Evolutionary conservation across 83 land plant species (phyloP), one percentile per base, ranked within the genome.

Genomic region (Isoetes engelmannii): DNA sequence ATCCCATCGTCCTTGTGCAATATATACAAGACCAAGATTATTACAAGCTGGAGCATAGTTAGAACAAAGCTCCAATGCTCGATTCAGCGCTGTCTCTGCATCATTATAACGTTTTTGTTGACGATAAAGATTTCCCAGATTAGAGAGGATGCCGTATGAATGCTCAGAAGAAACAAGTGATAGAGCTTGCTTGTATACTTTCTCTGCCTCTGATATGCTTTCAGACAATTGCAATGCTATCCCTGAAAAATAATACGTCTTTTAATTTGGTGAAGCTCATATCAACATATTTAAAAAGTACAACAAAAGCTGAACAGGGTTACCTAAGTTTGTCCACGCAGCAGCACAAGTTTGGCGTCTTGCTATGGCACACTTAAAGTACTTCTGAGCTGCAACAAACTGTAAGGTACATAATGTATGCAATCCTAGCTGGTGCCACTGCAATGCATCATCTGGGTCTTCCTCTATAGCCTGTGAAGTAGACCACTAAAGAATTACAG

Each of bases 311-410:
- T n/a, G n/a, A n/a, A n/a, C 13, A 51, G 15, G 13, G 3, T 19
- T 79, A 90, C 96, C 96, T 63, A 90, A 82, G 76, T 90, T 90
- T 53, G 92, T 82, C 96, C 96, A 90, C 15, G 84, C 83, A 65
- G 70, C 79, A 53, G 80, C 74, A 69, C 78, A 87, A 5, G 79
- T 78, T 45, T 62, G 76, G 4, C 69, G 75, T 41, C 82, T 77
- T 5, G 83, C 81, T 20, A 90, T 78, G 54, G 92, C 89, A 63
- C 83, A 80, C 75, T 87, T 90, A 12, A 90, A 73, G 47, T 79
- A 90, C 61, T 69, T 84, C 58, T 85, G 80, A 5, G 96, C 85
- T 44, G 69, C 61, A 43, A 73, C 74, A 63, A 90, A 90, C 67
- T 90, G 87, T 57, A 79, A 70, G 5, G 82, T 85, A 47, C 89